Percentiles rank a stretch among this genome's conserved stretches.
These are phyloP conservation scores for Wickerhamomyces ciferrii DNA, from an alignment of 805 yeast species.

Conservation along the genomic window DNA sequence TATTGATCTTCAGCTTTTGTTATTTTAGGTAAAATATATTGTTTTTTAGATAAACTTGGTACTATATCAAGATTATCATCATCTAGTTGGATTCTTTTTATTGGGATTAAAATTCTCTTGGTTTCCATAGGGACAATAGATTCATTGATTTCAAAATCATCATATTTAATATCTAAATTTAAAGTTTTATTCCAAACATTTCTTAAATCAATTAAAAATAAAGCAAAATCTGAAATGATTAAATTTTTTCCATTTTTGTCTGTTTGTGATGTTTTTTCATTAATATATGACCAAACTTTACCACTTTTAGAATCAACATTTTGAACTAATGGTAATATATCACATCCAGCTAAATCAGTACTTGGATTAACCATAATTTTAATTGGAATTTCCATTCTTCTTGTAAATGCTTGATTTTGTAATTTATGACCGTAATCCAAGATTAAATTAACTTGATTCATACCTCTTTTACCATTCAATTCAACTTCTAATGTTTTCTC, in stretches of 20 bases:
- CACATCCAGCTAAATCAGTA: slow-evolving; percentile 71
- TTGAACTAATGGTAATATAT: slow-evolving; percentile 54
- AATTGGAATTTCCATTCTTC: slow-evolving; percentile 64
- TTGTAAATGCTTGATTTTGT: slow-evolving; percentile 33
- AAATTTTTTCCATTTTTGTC: not conserved
- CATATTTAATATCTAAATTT: slow-evolving; percentile 27
- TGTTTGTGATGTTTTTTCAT: too few species aligned
- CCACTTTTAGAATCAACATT: slow-evolving; percentile 17
- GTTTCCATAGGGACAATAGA: slow-evolving; percentile 39
- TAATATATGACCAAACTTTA: slow-evolving; percentile 24
- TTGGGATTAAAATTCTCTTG: slow-evolving; percentile 65
- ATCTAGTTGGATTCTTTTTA: slow-evolving; percentile 45
- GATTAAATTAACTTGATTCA: slow-evolving; percentile 57
- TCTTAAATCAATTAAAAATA: slow-evolving; percentile 68
- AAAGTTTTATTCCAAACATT: slow-evolving; percentile 73
- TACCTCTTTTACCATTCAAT: slow-evolving; percentile 68
- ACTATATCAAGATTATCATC: slow-evolving; percentile 46
- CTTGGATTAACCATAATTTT: slow-evolving; percentile 67
- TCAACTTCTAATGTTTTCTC: slow-evolving; percentile 48
- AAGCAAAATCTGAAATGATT: slow-evolving; percentile 43
- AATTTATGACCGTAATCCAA: slow-evolving; percentile 55
- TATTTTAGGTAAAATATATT: slow-evolving; percentile 49
- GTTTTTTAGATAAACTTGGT: slow-evolving; percentile 68
- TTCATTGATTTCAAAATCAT: slow-evolving; percentile 17
- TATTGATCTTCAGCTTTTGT: slow-evolving; percentile 50